These are phyloP conservation scores for Diutina pseudorugosa DNA, from an alignment of 1,139 yeast genomes.

Conservation along the genomic window DNA sequence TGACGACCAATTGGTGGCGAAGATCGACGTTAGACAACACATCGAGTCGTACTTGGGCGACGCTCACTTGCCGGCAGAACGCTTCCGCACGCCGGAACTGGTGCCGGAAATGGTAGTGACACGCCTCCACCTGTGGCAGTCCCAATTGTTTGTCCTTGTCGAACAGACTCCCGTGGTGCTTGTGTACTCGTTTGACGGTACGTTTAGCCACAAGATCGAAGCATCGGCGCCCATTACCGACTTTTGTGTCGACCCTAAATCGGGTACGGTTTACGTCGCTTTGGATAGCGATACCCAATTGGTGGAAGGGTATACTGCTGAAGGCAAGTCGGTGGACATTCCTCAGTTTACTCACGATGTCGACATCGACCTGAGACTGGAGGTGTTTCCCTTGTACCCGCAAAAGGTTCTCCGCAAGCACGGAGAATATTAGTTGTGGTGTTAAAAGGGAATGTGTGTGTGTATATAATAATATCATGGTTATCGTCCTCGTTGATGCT, in stretches of 20 bases:
- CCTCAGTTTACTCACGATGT: conserved; percentile 17
- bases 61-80: conserved; percentile 53
- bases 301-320: conserved; percentile 7
- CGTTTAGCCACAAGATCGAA: conserved; percentile 17
- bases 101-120: conserved; percentile 44
- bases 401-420: conserved; percentile 63
- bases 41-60: conserved; percentile 40
- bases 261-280: conserved; percentile 16
- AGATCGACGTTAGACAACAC: conserved; percentile 36
- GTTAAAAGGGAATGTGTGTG: not conserved
- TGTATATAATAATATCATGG: not conserved
- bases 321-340: conserved; percentile 7
- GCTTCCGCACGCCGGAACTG: conserved; percentile 46
- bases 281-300: conserved; percentile 8
- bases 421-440: conserved; percentile 44
- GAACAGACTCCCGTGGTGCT: conserved; percentile 48
- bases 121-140: conserved; percentile 23
- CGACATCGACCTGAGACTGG: conserved; percentile 26
- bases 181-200: conserved; percentile 18
- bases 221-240: conserved; percentile 11
- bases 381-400: conserved; percentile 53
- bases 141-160: conserved; percentile 30
- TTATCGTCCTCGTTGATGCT: not conserved
- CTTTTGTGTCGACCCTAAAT: conserved; percentile 6
- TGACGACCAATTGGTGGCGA: conserved; percentile 30